Percentiles rank a stretch among this genome's conserved stretches.
Evolutionary conservation across 2,329 filamentous ascomycete genomes (phyloP).

Genomic region (Fusarium circinatum): DNA sequence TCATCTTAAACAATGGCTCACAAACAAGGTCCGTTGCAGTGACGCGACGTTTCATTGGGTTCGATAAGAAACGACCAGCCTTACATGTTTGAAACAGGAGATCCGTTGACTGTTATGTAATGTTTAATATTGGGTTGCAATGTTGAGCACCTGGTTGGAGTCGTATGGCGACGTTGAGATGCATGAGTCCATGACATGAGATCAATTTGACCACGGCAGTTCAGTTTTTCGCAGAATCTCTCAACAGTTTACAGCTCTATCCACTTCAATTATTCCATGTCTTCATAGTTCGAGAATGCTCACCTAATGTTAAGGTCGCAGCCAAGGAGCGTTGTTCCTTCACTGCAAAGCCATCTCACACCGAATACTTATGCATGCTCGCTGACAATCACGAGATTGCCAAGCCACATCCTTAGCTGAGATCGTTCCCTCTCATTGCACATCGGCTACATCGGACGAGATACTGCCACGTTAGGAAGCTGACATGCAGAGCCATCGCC

Average conservation of each 20-base stretch:
- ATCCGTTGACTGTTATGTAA: background rate
- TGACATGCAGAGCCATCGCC: background rate
- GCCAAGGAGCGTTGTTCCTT: background rate
- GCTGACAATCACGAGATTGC: background rate
- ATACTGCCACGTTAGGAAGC: background rate
- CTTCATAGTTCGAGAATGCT: background rate
- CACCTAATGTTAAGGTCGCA: background rate
- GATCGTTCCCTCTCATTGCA: background rate
- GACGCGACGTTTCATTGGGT: background rate
- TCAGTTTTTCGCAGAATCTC: accelerated
- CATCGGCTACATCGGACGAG: background rate
- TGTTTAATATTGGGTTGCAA: background rate
- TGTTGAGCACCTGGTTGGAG: background rate
- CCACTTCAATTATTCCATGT: accelerated
- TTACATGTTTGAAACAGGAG: background rate
- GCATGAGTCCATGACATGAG: background rate
- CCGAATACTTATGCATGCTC: background rate
- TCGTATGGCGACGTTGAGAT: background rate
- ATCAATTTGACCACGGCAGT: background rate
- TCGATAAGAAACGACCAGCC: background rate
- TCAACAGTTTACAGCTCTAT: background rate
- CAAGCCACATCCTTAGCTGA: background rate
- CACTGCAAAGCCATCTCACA: background rate
- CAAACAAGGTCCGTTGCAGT: background rate
- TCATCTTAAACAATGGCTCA: background rate